Conservation (phyloP, 164 flowering plant species). For the Tinospora cordifolia region DNA sequence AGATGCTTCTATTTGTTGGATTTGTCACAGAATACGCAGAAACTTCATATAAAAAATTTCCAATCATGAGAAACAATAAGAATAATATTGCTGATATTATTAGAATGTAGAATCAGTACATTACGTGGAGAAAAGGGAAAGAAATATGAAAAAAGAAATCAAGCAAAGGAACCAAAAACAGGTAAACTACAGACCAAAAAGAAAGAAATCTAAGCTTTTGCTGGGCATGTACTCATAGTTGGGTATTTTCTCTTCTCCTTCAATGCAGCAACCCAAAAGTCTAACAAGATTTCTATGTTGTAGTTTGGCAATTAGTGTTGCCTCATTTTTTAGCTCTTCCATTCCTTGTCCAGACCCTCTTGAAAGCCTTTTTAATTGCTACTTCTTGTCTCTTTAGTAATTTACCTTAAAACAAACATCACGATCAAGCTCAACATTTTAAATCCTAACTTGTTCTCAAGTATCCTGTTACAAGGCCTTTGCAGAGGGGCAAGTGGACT, state of each 20-base stretch:
- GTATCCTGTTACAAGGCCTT: too few species aligned
- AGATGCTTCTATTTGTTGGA: neutral
- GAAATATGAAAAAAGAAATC: neutral
- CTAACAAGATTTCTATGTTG: constrained; percentile 1
- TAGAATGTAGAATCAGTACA: neutral
- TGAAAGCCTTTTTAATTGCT: constrained; percentile 3
- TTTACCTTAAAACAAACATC: neutral
- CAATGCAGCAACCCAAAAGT: neutral
- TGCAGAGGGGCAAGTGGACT: too few species aligned
- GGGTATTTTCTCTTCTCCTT: neutral
- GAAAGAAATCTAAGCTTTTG: neutral
- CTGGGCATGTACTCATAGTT: neutral
- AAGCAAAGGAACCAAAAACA: too few species aligned
- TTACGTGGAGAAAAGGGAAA: neutral
- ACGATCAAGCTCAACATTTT: too few species aligned
- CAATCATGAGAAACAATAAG: neutral
- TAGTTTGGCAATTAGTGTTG: constrained; percentile 4
- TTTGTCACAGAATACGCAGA: neutral
- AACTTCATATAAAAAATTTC: neutral
- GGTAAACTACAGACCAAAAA: neutral
- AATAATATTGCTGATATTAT: neutral
- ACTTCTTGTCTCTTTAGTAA: neutral
- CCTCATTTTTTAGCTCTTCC: constrained; percentile 7
- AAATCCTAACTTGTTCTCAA: too few species aligned
- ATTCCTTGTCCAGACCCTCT: constrained; percentile 10